These are phyloP conservation scores for Citeromyces hawaiiensis DNA, from an alignment of 1,139 yeast species.

Conservation along the genomic window DNA sequence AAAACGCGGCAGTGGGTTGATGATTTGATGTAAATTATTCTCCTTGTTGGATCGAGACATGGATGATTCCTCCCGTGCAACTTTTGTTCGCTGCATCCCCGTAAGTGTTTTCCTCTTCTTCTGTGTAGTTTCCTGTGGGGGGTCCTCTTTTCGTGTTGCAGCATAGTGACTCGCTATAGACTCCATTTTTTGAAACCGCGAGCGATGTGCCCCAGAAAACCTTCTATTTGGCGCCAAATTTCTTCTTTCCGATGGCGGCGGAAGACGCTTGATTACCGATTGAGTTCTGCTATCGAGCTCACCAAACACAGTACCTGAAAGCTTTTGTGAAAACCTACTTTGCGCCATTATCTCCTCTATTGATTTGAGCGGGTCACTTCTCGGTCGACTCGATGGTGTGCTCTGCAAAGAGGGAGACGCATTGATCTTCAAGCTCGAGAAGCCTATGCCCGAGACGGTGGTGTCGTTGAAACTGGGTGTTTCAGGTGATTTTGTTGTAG, in stretches of 20 bases:
- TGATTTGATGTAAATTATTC: neutral
- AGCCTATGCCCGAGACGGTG: neutral
- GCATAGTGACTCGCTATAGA: conserved; percentile 19
- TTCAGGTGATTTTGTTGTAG: neutral
- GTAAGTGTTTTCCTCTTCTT: conserved; percentile 4
- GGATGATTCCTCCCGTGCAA: neutral
- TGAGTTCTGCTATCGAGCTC: conserved; percentile 17
- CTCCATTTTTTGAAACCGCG: conserved; percentile 17
- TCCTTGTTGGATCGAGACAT: conserved; percentile 1
- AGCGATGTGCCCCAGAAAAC: conserved; percentile 11
- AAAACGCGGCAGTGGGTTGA: neutral
- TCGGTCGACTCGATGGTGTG: neutral
- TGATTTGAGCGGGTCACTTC: neutral
- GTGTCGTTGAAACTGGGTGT: neutral
- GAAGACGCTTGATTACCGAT: conserved; percentile 8
- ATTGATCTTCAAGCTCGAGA: conserved; percentile 1
- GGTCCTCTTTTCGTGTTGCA: conserved; percentile 11
- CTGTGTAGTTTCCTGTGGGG: neutral
- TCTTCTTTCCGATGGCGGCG: neutral
- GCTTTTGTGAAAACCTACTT: conserved; percentile 1
- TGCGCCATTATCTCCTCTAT: neutral
- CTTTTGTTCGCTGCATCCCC: neutral
- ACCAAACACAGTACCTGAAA: conserved; percentile 16
- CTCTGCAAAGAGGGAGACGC: neutral
- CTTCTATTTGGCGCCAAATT: neutral